Base-by-base conservation (phyloP, 2,329 filamentous ascomycete species). In the Xylariaceae sp. region DNA sequence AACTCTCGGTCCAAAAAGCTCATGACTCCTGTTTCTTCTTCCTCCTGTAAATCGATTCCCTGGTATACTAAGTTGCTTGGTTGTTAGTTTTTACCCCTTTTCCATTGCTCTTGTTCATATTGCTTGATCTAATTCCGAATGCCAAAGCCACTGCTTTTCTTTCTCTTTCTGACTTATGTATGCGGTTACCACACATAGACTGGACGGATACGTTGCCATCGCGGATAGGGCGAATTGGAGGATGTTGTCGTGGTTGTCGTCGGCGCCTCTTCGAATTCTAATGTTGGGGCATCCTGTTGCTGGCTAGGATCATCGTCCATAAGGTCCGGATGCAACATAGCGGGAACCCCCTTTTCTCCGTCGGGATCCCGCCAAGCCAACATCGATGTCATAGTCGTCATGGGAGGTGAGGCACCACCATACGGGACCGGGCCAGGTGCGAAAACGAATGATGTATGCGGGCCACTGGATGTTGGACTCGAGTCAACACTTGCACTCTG, bases 371-470 rank as follows among this genome's bases (percentile, higher is more conserved):
- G 59, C 68, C 65, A 65, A n/a, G 57, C 63, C 10, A 68, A 50
- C 65, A 68, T 67, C 4, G 65, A 67, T 2, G 62, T 63, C 55
- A 64, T 35, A 11, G 66, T 69, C 7, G 64, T 69, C 63, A 67
- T 65, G 9, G 67, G 64, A 35, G 65, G 64, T 9, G 59, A 51
- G 1, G 58, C 53, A 23, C 52, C 44, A 10, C 65, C 67, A 49
- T 72, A 72, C 17, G 69, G 69, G 15, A 68, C 63, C 11, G 63
- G 45, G 11, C 69, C 67, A 2, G 69, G 61, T n/a, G 68, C 64
- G 47, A 64, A 68, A 15, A 61, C 65, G 53, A 67, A 71, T 44
- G 63, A 64, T 11, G 64, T 61, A 52, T 56, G 56, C 5, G 67
- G 57, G n/a, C 61, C 51, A 23, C 52, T 44, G 13, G 54, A 56